Evolutionary conservation across 352 stramenopile genomes (phyloP).

Genomic region (Peronospora farinosa): DNA sequence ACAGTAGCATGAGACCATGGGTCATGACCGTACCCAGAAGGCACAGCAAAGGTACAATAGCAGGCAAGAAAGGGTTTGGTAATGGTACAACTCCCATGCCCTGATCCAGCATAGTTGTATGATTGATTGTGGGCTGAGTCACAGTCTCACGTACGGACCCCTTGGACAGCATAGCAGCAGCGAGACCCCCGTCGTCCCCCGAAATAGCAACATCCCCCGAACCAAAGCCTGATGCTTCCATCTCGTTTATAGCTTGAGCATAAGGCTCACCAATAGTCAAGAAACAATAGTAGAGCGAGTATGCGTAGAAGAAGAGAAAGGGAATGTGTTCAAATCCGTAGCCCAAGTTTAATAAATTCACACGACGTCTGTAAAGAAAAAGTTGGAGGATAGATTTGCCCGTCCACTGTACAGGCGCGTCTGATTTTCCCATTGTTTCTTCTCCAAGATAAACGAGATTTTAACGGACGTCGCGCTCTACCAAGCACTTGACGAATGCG

Average conservation of each 20-base stretch:
- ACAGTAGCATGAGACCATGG: constrained; percentile 83
- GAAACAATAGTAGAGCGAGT: constrained; percentile 63
- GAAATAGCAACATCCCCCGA: constrained; percentile 18
- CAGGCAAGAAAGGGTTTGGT: constrained; percentile 87
- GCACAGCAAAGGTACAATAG: constrained; percentile 85
- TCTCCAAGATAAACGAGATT: neutral
- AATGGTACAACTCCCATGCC: constrained; percentile 64
- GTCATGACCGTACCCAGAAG: constrained; percentile 69
- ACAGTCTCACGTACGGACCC: constrained; percentile 54
- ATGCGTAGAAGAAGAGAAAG: constrained; percentile 64
- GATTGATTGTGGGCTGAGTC: constrained; percentile 37
- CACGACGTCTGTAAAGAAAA: constrained; percentile 50
- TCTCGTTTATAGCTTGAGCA: constrained; percentile 63
- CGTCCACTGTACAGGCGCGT: constrained; percentile 49
- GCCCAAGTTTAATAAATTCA: constrained; percentile 48
- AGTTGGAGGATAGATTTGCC: constrained; percentile 65
- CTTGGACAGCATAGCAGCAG: constrained; percentile 63
- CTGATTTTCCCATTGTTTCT: constrained; percentile 32
- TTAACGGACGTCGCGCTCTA: neutral
- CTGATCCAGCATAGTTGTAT: constrained; percentile 47
- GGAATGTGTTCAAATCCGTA: constrained; percentile 70
- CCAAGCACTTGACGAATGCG: constrained; percentile 9
- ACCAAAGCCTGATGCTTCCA: constrained; percentile 51
- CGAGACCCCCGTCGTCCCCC: constrained; percentile 43
- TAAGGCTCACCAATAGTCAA: constrained; percentile 63